These are phyloP conservation scores for Bretziella fagacearum DNA, from an alignment of 2,329 filamentous ascomycete genomes.

Conservation along the genomic window DNA sequence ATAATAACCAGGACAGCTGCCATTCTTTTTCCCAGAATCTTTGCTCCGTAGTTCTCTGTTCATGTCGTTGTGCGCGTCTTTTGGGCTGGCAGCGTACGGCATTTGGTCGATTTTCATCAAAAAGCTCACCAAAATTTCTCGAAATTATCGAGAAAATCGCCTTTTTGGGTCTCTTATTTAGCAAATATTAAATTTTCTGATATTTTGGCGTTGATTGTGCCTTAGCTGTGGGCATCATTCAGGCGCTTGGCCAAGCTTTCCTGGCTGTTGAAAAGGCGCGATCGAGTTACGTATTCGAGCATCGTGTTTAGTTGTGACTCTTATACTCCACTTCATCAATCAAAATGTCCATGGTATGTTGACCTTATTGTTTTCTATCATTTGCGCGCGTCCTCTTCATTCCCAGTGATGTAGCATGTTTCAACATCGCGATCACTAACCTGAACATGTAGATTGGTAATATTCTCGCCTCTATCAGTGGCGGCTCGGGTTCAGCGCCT, in stretches of 20 bases:
- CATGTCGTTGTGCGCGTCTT: not conserved
- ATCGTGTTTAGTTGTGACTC: not conserved
- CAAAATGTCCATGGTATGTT: slow-evolving; percentile 1
- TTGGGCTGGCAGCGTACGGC: slow-evolving; percentile 2
- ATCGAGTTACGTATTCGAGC: not conserved
- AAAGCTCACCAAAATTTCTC: not conserved
- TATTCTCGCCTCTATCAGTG: slow-evolving; percentile 12
- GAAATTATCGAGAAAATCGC: not conserved
- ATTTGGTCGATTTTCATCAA: not conserved
- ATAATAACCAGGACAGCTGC: slow-evolving; percentile 6
- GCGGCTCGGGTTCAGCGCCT: slow-evolving; percentile 1
- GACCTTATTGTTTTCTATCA: not conserved
- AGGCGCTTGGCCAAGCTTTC: not conserved
- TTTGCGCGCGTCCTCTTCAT: not conserved
- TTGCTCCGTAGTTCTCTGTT: slow-evolving; percentile 3
- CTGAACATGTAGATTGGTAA: slow-evolving; percentile 9
- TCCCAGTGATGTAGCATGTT: too few species aligned
- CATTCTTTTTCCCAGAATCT: not conserved
- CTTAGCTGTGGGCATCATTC: not conserved
- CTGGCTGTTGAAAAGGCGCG: not conserved
- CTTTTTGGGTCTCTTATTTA: not conserved
- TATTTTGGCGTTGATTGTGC: not conserved
- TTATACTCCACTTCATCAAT: not conserved
- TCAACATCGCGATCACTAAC: slow-evolving; percentile 6
- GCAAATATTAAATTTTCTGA: not conserved